Percentiles rank a stretch among this genome's conserved stretches.
Evolutionary conservation across 2,329 filamentous ascomycete species (phyloP).

Genomic region (Chaetomiaceae sp.): DNA sequence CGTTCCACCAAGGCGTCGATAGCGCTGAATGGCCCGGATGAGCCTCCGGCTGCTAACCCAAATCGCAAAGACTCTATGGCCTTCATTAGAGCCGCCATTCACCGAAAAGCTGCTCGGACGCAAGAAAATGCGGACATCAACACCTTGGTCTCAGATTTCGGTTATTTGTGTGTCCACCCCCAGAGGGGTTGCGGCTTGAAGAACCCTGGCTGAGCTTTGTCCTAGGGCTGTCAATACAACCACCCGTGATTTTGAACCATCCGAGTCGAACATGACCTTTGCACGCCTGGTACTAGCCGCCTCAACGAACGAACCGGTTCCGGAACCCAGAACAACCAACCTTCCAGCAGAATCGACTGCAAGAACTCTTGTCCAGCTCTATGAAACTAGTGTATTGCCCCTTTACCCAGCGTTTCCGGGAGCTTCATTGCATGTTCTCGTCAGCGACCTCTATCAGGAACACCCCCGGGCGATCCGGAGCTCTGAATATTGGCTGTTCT

Average conservation of each 20-base stretch:
- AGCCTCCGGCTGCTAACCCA: slow-evolving; percentile 30
- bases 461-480: slow-evolving; percentile 58
- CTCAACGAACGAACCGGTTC: slow-evolving; percentile 67
- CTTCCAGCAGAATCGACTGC: slow-evolving; percentile 70
- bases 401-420: slow-evolving; percentile 82
- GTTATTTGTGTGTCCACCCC: slow-evolving; percentile 64
- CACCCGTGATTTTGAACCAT: slow-evolving; percentile 86
- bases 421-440: slow-evolving; percentile 67
- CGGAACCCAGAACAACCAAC: slow-evolving; percentile 53
- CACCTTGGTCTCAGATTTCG: slow-evolving; percentile 88
- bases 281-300: slow-evolving; percentile 83
- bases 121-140: slow-evolving; percentile 84
- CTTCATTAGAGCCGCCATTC: slow-evolving; percentile 57
- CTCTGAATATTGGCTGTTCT: slow-evolving; percentile 79
- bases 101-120: slow-evolving; percentile 59
- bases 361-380: slow-evolving; percentile 70
- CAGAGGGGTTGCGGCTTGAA: neutral
- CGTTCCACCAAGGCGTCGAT: slow-evolving; percentile 67
- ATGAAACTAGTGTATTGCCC: slow-evolving; percentile 75
- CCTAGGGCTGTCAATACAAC: slow-evolving; percentile 82
- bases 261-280: slow-evolving; percentile 86
- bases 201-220: slow-evolving; percentile 16
- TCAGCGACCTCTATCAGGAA: slow-evolving; percentile 77
- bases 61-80: slow-evolving; percentile 57
- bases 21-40: slow-evolving; percentile 58